Percentiles rank a stretch among this genome's conserved stretches.
Evolutionary conservation across 106 monocot species (phyloP).

Genomic region (Gastrodia elata): DNA sequence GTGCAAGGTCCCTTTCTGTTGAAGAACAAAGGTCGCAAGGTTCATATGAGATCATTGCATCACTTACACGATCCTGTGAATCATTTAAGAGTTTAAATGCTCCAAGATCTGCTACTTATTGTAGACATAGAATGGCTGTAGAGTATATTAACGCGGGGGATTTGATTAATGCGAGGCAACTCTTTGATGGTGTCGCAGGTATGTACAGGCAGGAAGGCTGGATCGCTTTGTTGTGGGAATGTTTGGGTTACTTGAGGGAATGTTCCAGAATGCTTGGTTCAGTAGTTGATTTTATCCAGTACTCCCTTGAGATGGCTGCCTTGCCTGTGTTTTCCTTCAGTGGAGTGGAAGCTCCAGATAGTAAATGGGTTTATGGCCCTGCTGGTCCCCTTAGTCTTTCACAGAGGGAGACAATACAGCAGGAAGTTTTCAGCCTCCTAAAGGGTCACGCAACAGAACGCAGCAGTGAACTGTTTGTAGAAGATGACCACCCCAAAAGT

Average conservation of each 20-base stretch:
- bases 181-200: constrained; percentile 46
- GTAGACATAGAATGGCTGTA: constrained; percentile 56
- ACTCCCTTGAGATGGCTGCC: constrained; percentile 91
- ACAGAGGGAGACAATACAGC: constrained; percentile 63
- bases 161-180: constrained; percentile 64
- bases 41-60: constrained; percentile 78
- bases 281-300: constrained; percentile 50
- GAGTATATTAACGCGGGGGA: constrained; percentile 62
- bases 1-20: constrained; percentile 43
- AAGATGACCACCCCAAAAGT: constrained; percentile 32
- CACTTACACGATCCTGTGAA: constrained; percentile 68
- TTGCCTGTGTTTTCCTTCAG: constrained; percentile 49
- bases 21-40: constrained; percentile 76
- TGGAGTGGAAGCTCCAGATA: constrained; percentile 11
- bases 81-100: constrained; percentile 66
- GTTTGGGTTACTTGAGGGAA: constrained; percentile 66
- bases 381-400: constrained; percentile 46
- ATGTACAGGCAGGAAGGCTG: constrained; percentile 86
- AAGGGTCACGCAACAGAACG: constrained; percentile 21
- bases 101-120: constrained; percentile 58
- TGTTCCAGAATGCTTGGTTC: constrained; percentile 53
- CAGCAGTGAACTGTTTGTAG: constrained; percentile 8
- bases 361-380: constrained; percentile 34
- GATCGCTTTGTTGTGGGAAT: constrained; percentile 83
- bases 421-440: constrained; percentile 45